Conservation (phyloP, 2,329 filamentous ascomycete species). For the Cladosporium sp. region DNA sequence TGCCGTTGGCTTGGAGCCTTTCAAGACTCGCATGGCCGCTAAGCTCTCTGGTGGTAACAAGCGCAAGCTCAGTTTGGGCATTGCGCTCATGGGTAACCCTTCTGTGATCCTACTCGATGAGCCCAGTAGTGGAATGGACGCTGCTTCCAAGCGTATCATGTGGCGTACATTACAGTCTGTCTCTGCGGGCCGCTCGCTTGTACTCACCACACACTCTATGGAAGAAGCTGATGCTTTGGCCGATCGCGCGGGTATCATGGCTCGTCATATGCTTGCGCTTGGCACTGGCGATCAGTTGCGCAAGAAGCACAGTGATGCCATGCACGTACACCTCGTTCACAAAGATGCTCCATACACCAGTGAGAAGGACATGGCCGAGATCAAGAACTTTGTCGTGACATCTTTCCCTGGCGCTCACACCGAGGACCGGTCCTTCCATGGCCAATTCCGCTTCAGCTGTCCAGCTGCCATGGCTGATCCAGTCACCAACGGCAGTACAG, state of each 20-base stretch:
- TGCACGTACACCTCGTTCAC: constrained; percentile 79
- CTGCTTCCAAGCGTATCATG: constrained; percentile 86
- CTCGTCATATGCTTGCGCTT: constrained; percentile 77
- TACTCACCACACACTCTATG: constrained; percentile 92
- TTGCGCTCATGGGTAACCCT: constrained; percentile 89
- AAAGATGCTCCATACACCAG: constrained; percentile 69
- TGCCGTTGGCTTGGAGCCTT: constrained; percentile 72
- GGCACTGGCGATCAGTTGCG: constrained; percentile 71
- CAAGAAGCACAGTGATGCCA: constrained; percentile 69
- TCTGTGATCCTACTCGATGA: constrained; percentile 84
- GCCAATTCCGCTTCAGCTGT: constrained; percentile 81
- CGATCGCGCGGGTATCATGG: constrained; percentile 78
- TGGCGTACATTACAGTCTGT: constrained; percentile 78
- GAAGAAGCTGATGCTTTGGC: constrained; percentile 91
- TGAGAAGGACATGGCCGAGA: constrained; percentile 61
- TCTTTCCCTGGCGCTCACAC: constrained; percentile 63
- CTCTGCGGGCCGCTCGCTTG: constrained; percentile 70
- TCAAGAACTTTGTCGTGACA: constrained; percentile 62
- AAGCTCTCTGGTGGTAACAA: constrained; percentile 88
- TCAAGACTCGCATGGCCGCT: constrained; percentile 68
- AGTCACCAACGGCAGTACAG: constrained; percentile 26
- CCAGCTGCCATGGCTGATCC: constrained; percentile 34
- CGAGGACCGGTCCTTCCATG: constrained; percentile 74
- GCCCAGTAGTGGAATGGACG: constrained; percentile 83
- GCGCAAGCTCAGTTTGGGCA: constrained; percentile 83